A percentile compares a stretch with the other conserved stretches of the same genome.
phyloP scores from a whole-genome alignment of 306 rosid species.

The Prunus mume region DNA sequence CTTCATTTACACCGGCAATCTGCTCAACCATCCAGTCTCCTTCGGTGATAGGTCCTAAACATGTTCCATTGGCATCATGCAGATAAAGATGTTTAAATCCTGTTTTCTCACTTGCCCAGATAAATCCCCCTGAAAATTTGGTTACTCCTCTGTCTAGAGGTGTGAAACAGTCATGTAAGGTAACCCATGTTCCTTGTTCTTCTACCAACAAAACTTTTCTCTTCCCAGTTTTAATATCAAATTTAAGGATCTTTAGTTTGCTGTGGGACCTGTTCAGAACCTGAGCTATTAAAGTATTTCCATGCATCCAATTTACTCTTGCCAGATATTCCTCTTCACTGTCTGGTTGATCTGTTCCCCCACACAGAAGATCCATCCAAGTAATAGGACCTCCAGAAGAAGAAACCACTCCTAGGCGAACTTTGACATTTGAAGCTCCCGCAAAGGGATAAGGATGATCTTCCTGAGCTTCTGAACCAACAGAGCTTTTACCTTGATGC shows the following conservation, averaged over 20 bases:
- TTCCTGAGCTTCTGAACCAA: slow-evolving; percentile 89
- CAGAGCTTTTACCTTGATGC: slow-evolving; percentile 89
- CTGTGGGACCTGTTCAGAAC: slow-evolving; percentile 80
- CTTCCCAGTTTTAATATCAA: slow-evolving; percentile 69
- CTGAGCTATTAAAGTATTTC: slow-evolving; percentile 74
- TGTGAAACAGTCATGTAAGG: slow-evolving; percentile 83
- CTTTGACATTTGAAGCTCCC: slow-evolving; percentile 86
- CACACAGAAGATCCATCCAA: slow-evolving; percentile 96
- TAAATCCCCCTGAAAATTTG: slow-evolving; percentile 74
- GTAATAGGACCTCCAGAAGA: slow-evolving; percentile 60
- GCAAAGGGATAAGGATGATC: slow-evolving; percentile 96
- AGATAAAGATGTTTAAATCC: slow-evolving; percentile 92
- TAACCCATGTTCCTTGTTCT: slow-evolving; percentile 74
- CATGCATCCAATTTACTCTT: slow-evolving; percentile 92
- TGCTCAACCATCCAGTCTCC: slow-evolving; percentile 99
- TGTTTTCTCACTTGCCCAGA: slow-evolving; percentile 96
- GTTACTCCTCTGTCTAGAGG: slow-evolving; percentile 71
- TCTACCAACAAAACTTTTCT: slow-evolving; percentile 62
- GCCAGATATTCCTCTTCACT: slow-evolving; percentile 82
- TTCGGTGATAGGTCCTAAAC: slow-evolving; percentile 82
- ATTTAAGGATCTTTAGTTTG: slow-evolving; percentile 63
- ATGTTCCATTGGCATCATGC: slow-evolving; percentile 68
- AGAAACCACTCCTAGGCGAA: slow-evolving; percentile 82
- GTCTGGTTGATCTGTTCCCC: slow-evolving; percentile 45
- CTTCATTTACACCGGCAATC: slow-evolving; percentile 88